Percentiles rank a stretch among this genome's conserved stretches.
Conservation (phyloP, 495 filamentous ascomycete genomes). For the Tuber aestivum region DNA sequence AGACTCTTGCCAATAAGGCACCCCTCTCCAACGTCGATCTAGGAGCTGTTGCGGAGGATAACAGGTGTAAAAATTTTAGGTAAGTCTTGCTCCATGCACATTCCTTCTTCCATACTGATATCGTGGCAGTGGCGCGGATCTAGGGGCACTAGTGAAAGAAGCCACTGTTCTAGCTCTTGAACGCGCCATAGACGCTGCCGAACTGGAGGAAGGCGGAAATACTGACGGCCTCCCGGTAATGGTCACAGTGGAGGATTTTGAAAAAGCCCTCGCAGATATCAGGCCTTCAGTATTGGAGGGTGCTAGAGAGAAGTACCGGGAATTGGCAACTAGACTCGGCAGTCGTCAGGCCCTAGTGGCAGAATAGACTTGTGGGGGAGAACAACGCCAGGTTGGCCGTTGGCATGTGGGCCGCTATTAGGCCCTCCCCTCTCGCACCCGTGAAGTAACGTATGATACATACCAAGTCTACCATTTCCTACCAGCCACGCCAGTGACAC, state of each 20-base stretch:
- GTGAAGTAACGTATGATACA: slow-evolving; percentile 3
- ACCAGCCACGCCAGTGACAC: no score
- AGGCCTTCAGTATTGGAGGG: slow-evolving; percentile 72
- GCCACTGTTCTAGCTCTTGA: slow-evolving; percentile 40
- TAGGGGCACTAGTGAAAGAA: slow-evolving; percentile 65
- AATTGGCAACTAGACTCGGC: slow-evolving; percentile 46
- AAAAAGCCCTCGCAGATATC: slow-evolving; percentile 62
- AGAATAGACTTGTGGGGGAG: no score
- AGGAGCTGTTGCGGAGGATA: slow-evolving; percentile 57
- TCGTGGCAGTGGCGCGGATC: slow-evolving; percentile 61
- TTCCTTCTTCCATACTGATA: neutral
- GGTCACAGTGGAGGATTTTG: slow-evolving; percentile 70
- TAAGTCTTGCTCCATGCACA: neutral
- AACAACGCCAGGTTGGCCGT: no score
- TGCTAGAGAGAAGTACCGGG: slow-evolving; percentile 59
- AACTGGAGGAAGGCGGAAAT: slow-evolving; percentile 31
- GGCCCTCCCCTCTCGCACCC: neutral
- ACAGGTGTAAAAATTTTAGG: slow-evolving; percentile 72
- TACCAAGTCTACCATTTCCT: neutral
- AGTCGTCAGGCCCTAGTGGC: slow-evolving; percentile 22
- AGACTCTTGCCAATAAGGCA: slow-evolving; percentile 65
- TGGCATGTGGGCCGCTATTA: no score
- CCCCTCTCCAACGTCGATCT: slow-evolving; percentile 49
- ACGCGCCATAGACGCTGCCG: slow-evolving; percentile 31
- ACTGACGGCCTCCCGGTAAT: slow-evolving; percentile 7